Evolutionary conservation across 805 yeast genomes (phyloP).

Genomic region (Dipodascopsis uninucleata): DNA sequence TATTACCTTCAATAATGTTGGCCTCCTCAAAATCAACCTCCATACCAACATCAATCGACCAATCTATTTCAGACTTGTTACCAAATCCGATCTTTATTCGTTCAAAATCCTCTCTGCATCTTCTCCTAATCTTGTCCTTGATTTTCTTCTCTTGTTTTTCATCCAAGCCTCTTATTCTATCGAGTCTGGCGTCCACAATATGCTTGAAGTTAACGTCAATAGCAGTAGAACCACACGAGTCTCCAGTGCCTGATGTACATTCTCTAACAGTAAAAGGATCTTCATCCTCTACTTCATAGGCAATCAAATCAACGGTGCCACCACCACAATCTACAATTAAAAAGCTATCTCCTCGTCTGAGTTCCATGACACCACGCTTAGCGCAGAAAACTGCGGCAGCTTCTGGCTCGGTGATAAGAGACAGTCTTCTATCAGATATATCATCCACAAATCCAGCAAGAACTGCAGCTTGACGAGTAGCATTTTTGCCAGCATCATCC

Average conservation of each 20-base stretch:
- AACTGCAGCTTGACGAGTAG: slow-evolving; percentile 23
- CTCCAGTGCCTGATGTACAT: slow-evolving; percentile 24
- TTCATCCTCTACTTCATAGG: slow-evolving; percentile 24
- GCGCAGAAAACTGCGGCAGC: slow-evolving; percentile 27
- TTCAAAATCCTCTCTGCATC: slow-evolving; percentile 12
- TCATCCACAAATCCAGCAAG: slow-evolving; percentile 21
- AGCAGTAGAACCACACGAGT: slow-evolving; percentile 17
- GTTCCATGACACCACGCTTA: slow-evolving; percentile 6
- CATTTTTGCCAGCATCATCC: slow-evolving; percentile 21
- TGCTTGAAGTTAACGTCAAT: slow-evolving; percentile 8
- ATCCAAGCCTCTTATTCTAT: not conserved
- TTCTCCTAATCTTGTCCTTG: slow-evolving; percentile 7
- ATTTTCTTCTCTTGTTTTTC: slow-evolving; percentile 1
- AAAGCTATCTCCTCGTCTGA: slow-evolving; percentile 9
- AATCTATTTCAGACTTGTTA: slow-evolving; percentile 3
- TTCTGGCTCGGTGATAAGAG: slow-evolving; percentile 25
- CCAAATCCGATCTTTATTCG: slow-evolving; percentile 9
- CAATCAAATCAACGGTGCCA: slow-evolving; percentile 26
- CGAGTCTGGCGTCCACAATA: not conserved
- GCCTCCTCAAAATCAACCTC: slow-evolving; percentile 7
- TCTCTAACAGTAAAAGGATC: slow-evolving; percentile 22
- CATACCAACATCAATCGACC: slow-evolving; percentile 11
- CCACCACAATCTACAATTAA: slow-evolving; percentile 27
- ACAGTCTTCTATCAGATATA: slow-evolving; percentile 9
- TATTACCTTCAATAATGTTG: slow-evolving; percentile 10